Evolutionary conservation across 2,329 filamentous ascomycete genomes (phyloP).

Genomic region (Apiospora aurea): DNA sequence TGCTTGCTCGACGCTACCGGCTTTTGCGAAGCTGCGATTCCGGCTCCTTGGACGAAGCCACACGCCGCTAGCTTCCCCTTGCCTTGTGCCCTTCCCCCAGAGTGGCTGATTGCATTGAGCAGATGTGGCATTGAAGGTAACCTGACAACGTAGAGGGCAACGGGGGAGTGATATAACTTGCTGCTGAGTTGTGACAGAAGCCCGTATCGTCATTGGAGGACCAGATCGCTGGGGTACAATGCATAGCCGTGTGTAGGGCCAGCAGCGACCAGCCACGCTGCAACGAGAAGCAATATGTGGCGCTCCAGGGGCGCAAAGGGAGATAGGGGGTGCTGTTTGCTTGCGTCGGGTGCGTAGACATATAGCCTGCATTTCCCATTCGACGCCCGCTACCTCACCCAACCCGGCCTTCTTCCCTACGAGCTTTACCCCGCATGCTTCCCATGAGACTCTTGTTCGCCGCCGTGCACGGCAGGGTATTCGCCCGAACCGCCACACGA

Average conservation of each 20-base stretch:
- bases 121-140: no score
- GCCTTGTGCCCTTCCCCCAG: no score
- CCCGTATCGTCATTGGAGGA: no score
- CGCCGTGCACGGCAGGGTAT: neutral
- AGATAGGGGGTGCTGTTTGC: neutral
- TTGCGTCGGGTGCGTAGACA: neutral
- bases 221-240: neutral
- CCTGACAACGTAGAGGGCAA: no score
- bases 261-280: neutral
- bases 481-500: neutral
- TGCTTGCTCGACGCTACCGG: neutral
- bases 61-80: neutral
- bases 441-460: neutral
- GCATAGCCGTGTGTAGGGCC: neutral
- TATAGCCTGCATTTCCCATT: neutral
- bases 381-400: neutral
- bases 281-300: neutral
- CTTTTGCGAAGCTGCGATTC: neutral
- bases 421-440: neutral
- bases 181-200: no score
- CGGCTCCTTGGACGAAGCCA: neutral
- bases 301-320: neutral
- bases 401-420: neutral
- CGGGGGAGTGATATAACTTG: no score
- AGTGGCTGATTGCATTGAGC: neutral